These are phyloP conservation scores for Dactylorhiza incarnata DNA, from an alignment of 106 monocot species.

Conservation along the genomic window DNA sequence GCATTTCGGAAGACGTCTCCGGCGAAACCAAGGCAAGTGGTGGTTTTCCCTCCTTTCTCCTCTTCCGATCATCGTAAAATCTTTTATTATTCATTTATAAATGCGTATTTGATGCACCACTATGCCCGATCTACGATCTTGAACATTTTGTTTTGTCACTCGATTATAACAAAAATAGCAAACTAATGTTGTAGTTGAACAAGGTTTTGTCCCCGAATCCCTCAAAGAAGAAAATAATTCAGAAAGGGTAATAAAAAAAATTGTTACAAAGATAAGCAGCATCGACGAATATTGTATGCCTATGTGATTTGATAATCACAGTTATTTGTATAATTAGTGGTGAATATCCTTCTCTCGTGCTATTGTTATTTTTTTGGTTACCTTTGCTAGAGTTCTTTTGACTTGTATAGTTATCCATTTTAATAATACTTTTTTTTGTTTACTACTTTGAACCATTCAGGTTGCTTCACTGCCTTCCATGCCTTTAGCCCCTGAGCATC, in stretches of 20 bases:
- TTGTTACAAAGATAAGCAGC: background rate
- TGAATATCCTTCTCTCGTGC: background rate
- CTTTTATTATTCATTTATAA: too few species aligned
- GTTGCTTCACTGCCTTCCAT: conserved; percentile 7
- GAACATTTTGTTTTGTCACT: too few species aligned
- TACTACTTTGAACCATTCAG: conserved; percentile 1
- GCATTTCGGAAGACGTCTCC: too few species aligned
- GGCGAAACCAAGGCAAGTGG: too few species aligned
- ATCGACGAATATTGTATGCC: background rate
- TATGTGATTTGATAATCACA: background rate
- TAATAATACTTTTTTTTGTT: background rate
- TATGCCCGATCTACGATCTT: too few species aligned
- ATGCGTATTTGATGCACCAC: too few species aligned
- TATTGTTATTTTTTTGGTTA: background rate
- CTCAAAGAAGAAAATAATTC: background rate
- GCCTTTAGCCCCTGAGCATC: conserved; percentile 7
- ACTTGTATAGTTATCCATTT: background rate
- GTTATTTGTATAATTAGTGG: background rate
- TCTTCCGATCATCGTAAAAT: too few species aligned
- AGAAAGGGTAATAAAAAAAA: background rate
- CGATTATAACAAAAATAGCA: background rate
- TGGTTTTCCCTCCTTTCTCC: too few species aligned
- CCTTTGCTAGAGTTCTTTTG: too few species aligned
- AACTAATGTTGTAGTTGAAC: background rate
- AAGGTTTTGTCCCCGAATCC: background rate